These are phyloP conservation scores for Suillus plorans DNA, from an alignment of 768 basidiomycete species.

Conservation along the genomic window DNA sequence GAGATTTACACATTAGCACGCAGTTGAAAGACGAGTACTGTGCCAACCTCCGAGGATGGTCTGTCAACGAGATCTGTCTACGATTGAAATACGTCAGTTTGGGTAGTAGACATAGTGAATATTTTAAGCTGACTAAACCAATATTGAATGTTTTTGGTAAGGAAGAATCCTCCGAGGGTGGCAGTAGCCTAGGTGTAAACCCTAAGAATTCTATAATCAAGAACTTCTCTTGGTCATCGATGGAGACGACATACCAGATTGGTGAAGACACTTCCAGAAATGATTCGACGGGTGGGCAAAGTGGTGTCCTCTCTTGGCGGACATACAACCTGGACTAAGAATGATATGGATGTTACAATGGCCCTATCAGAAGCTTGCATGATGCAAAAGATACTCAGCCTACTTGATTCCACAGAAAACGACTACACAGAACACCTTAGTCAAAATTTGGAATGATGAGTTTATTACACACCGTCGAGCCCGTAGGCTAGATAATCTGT, in stretches of 20 bases:
- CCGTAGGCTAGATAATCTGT: constrained; percentile 51
- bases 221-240: not conserved
- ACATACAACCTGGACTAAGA: constrained; percentile 63
- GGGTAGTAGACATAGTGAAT: not conserved
- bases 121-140: constrained; percentile 58
- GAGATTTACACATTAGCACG: constrained; percentile 4
- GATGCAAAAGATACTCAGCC: constrained; percentile 9
- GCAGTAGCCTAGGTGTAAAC: constrained; percentile 52
- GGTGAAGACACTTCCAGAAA: constrained; percentile 74
- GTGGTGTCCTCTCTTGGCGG: constrained; percentile 72
- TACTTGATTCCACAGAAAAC: constrained; percentile 88
- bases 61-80: constrained; percentile 78
- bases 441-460: not conserved
- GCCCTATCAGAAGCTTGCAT: constrained; percentile 2
- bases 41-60: constrained; percentile 58
- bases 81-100: not conserved
- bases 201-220: constrained; percentile 36
- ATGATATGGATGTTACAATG: not conserved
- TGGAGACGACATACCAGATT: constrained; percentile 45
- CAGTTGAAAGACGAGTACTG: not conserved
- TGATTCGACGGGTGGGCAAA: constrained; percentile 81
- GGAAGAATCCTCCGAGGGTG: constrained; percentile 57
- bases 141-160: constrained; percentile 58
- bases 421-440: constrained; percentile 40
- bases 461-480: constrained; percentile 52